Conservation (phyloP, 148 eudicot genomes). For the Nyssa sinensis region DNA sequence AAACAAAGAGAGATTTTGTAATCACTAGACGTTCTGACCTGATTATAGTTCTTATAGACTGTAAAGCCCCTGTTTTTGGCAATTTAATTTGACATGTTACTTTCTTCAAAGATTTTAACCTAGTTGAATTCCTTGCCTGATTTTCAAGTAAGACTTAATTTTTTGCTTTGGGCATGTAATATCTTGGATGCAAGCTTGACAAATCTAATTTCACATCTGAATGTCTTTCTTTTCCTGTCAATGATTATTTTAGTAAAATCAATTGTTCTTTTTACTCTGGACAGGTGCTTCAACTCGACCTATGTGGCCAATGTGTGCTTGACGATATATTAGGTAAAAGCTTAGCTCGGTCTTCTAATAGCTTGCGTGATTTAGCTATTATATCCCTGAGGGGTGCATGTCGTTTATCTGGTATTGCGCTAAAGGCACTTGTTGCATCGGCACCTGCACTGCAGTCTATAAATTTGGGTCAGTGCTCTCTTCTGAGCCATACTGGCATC, state of each 20-base stretch:
- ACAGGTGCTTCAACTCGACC: slow-evolving; percentile 44
- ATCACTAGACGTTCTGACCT: too few relatives aligned
- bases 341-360: slow-evolving; percentile 11
- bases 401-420: slow-evolving; percentile 28
- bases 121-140: too few relatives aligned
- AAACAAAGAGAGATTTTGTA: too few relatives aligned
- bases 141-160: too few relatives aligned
- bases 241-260: neutral
- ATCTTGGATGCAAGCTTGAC: neutral
- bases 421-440: slow-evolving; percentile 26
- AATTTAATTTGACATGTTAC: too few relatives aligned
- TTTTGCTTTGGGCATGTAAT: neutral
- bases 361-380: slow-evolving; percentile 26
- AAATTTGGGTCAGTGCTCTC: slow-evolving; percentile 36
- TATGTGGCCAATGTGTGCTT: slow-evolving; percentile 33
- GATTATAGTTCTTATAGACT: too few relatives aligned
- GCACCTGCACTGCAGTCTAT: slow-evolving; percentile 33
- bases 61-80: too few relatives aligned
- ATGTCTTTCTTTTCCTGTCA: neutral
- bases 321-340: slow-evolving; percentile 21
- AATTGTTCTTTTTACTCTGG: slow-evolving; percentile 13
- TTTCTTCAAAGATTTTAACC: too few relatives aligned
- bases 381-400: slow-evolving; percentile 42
- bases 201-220: neutral
- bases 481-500: slow-evolving; percentile 24